phyloP scores from a whole-genome alignment of 768 basidiomycete species.

The Russula lepida region DNA sequence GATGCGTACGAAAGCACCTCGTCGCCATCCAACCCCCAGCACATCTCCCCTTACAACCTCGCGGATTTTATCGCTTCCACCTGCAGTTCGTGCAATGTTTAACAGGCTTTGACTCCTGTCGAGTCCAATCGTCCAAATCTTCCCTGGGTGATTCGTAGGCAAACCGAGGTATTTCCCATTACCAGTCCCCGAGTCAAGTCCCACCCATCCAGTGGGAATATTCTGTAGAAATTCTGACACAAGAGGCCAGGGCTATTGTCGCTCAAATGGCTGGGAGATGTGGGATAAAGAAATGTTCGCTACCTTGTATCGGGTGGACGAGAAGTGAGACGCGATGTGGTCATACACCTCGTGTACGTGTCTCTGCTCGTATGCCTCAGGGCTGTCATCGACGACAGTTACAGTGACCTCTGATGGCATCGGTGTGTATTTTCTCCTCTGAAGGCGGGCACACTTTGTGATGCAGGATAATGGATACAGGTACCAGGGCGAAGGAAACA shows the following conservation, averaged over 20 bases:
- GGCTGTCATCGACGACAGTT: conserved; percentile 39
- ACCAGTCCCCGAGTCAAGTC: conserved; percentile 91
- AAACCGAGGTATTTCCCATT: conserved; percentile 95
- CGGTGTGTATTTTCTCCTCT: conserved; percentile 4
- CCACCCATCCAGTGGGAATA: conserved; percentile 70
- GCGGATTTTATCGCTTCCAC: conserved; percentile 36
- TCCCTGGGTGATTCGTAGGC: conserved; percentile 50
- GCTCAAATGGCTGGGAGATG: not conserved
- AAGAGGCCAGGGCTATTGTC: conserved; percentile 77
- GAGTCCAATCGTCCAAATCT: conserved; percentile 69
- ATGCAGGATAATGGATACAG: not conserved
- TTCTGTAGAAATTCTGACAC: conserved; percentile 65
- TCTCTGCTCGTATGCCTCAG: conserved; percentile 52
- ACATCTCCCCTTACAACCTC: conserved; percentile 82
- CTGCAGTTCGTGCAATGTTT: conserved; percentile 61
- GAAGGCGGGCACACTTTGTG: not conserved
- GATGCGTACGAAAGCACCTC: conserved; percentile 59
- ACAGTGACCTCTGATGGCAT: conserved; percentile 27
- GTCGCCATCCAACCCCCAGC: conserved; percentile 63
- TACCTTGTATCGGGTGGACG: conserved; percentile 84
- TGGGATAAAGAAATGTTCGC: not conserved
- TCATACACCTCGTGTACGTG: conserved; percentile 85
- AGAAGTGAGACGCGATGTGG: conserved; percentile 79
- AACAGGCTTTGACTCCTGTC: conserved; percentile 78
- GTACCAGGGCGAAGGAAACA: not conserved